Base-by-base conservation (phyloP, 306 rosid genomes). In the Dryas alaskensis region DNA sequence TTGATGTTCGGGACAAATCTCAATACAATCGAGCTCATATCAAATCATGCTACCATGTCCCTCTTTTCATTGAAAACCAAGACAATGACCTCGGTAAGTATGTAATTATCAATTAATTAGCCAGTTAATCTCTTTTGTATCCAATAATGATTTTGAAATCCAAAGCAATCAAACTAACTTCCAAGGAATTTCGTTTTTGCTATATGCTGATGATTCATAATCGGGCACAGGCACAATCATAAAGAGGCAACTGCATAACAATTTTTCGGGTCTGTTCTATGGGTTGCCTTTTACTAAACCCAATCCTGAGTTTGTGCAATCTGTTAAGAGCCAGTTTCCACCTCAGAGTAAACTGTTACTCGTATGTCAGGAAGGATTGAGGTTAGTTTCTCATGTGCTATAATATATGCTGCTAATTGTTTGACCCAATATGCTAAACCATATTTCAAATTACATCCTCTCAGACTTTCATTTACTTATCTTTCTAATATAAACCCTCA, bases 311-410 rank as follows among this genome's bases (percentile, higher is more conserved):
- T 91, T 94, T 73, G 79, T 89, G 73, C 85, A 84, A 85, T 84
- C 95, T 69, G 88, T 94, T n/a, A 87, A 86, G 75, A 80, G 73
- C 78, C 84, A 88, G 81, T 72, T 94, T 82, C 19, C 87, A 0
- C 92, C 96, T 7, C 88, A 79, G 72, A 88, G 79, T 71, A 91
- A 89, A 85, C 77, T 94, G 42, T 83, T 91, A 74, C 66, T 94
- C 61, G 98, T 94, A 63, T 94, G 98, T 70, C 98, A 94, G 63
- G 98, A 89, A 86, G 98, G 98, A 73, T 74, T 94, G 79, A 91
- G 98, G 98, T 94, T 65, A 69, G 89, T 78, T 58, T 73, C 69
- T 6, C 72, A 27, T 60, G 5, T 74, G 69, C 43, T 39, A 13
- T 45, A 65, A 59, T n/a, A 31, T 31, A 31, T 31, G 58, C 48